Evolutionary conservation across 2,329 filamentous ascomycete genomes (phyloP), one percentile per base, ranked within the genome.

Genomic region (Cordyceps farinosa): DNA sequence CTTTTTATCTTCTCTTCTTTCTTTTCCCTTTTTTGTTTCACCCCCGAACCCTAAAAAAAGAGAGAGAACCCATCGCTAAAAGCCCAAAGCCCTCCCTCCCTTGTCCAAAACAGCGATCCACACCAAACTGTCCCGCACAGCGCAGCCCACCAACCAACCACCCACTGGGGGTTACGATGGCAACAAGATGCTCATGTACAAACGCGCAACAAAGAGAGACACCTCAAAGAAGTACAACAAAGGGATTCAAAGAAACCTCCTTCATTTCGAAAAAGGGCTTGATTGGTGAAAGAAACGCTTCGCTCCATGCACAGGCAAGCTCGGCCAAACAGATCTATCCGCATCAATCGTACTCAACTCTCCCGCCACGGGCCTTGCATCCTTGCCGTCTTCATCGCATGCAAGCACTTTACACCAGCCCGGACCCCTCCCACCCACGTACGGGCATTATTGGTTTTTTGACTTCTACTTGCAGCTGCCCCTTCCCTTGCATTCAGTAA

Each of bases 371-470:
- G 13, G 22, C 30, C 7, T 27, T 51, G 56, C 56, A 50, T 45
- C 34, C 4, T 34, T 42, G 34, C 45, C 59, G 51, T 61, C 59
- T 61, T 61, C 59, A 61, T 40, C 58, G 32, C n/a, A 61, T 61
- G 59, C 59, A 61, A 54, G 50, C 59, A 61, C 59, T 61, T 61
- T 47, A 61, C 7, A 22, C 7, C 11, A 15, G 17, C 36, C 34
- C 38, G 29, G n/a, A 22, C 22, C 22, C 22, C 22, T 15, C 42
- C 22, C n/a, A 42, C 45, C 13, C 45, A 38, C 30, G 29, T 36
- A 27, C 47, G 22, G 17, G n/a, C 32, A 36, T 51, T 11, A 40
- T 42, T 51, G 56, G 2, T n/a, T 22, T 22, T 22, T 22, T 8
- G 40, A 13, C 11, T 42, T 44, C 27, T 55, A 55, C 52, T 57